Conservation (phyloP, 192 early-diverging fungal species). For the Rhizoclosmatium globosum region DNA sequence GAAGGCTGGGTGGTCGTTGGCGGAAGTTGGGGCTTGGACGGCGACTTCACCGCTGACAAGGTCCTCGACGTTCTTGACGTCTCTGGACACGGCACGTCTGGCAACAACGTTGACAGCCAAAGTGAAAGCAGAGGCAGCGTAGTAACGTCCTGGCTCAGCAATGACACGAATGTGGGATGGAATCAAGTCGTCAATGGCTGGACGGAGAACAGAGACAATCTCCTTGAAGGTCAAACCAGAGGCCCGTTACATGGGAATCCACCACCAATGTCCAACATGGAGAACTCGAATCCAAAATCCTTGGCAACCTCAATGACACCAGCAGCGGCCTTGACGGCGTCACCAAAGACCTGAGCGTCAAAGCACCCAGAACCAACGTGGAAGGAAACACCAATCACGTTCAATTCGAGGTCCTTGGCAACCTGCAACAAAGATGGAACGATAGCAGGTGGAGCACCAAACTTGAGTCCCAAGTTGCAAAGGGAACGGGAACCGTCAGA, state of each 20-base stretch:
- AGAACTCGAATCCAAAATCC: slow-evolving; percentile 76
- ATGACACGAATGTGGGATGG: slow-evolving; percentile 89
- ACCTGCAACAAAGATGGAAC: slow-evolving; percentile 73
- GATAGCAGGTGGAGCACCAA: slow-evolving; percentile 85
- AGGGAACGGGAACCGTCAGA: slow-evolving; percentile 93
- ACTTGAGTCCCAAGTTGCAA: slow-evolving; percentile 95
- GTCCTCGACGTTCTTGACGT: slow-evolving; percentile 30
- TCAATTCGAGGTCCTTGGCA: slow-evolving; percentile 80
- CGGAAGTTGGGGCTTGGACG: slow-evolving; percentile 12
- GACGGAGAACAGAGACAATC: slow-evolving; percentile 79
- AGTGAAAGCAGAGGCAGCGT: slow-evolving; percentile 91
- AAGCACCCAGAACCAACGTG: slow-evolving; percentile 97
- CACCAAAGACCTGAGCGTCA: slow-evolving; percentile 86
- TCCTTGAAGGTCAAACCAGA: slow-evolving; percentile 84
- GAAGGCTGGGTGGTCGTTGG: slow-evolving; percentile 60
- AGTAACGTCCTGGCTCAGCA: slow-evolving; percentile 98
- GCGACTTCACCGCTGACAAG: slow-evolving; percentile 24
- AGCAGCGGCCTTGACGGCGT: slow-evolving; percentile 87
- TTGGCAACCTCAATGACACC: slow-evolving; percentile 89
- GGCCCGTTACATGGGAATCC: slow-evolving; percentile 90
- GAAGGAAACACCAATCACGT: slow-evolving; percentile 91
- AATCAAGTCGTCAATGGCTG: slow-evolving; percentile 82
- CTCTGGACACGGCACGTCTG: slow-evolving; percentile 76
- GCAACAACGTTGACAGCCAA: slow-evolving; percentile 93
- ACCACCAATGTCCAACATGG: slow-evolving; percentile 74